phyloP scores from a whole-genome alignment of 2,329 filamentous ascomycete genomes.

The Epichloe gansuensis region DNA sequence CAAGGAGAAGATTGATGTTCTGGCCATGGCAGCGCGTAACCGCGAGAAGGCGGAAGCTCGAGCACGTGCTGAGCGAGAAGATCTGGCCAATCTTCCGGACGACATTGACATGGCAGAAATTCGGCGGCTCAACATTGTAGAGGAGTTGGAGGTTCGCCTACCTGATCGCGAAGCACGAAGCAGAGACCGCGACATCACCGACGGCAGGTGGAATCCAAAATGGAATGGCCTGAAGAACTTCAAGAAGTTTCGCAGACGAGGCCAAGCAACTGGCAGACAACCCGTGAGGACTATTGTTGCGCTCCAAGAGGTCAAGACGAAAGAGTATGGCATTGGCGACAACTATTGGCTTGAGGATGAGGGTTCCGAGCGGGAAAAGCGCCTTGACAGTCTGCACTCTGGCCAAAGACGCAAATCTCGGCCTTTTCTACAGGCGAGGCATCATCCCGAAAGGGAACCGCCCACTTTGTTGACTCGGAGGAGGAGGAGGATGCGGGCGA shows the following conservation, averaged over 20 bases:
- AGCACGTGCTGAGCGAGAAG: constrained; percentile 40
- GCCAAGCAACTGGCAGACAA: constrained; percentile 31
- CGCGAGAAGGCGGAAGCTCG: constrained; percentile 56
- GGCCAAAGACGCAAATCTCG: background rate
- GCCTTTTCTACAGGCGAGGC: background rate
- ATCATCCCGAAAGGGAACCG: constrained; percentile 10
- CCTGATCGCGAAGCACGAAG: constrained; percentile 17
- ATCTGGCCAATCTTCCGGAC: constrained; percentile 38
- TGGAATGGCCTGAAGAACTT: constrained; percentile 98
- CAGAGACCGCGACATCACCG: constrained; percentile 37
- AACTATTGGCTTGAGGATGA: constrained; percentile 61
- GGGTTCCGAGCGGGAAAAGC: constrained; percentile 17
- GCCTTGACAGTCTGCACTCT: background rate
- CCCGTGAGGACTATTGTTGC: constrained; percentile 49
- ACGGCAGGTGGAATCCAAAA: constrained; percentile 63
- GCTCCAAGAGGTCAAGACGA: constrained; percentile 58
- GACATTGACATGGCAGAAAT: constrained; percentile 64
- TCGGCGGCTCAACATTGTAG: constrained; percentile 61
- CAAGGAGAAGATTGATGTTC: constrained; percentile 53
- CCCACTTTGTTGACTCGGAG: constrained; percentile 22
- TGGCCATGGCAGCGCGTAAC: constrained; percentile 50
- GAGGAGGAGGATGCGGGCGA: constrained; percentile 16
- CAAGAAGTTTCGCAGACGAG: constrained; percentile 66
- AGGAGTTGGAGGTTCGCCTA: constrained; percentile 56
- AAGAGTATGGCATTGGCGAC: constrained; percentile 62